Percentiles rank a stretch among this genome's conserved stretches.
These are phyloP conservation scores for Gossypium stocksii DNA, from an alignment of 345 rosid species.

Conservation along the genomic window DNA sequence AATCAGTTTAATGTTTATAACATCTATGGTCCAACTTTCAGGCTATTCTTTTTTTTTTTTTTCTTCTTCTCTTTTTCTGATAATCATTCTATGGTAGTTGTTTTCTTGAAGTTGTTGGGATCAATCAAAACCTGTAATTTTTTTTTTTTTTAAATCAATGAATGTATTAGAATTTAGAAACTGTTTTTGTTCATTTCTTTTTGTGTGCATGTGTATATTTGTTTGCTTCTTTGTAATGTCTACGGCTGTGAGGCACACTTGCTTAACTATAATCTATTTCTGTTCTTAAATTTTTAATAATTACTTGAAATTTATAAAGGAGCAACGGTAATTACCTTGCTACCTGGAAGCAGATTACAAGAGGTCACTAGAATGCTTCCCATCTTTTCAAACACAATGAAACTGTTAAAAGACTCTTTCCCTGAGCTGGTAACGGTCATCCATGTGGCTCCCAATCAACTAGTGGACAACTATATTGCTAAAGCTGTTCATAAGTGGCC, in stretches of 20 bases:
- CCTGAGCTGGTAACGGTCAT: constrained; percentile 49
- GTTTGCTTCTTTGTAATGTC: not conserved
- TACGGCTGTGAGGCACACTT: not conserved
- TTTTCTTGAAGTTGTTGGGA: not conserved
- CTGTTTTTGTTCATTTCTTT: not conserved
- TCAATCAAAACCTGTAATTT: not conserved
- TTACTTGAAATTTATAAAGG: constrained; percentile 31
- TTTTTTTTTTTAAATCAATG: not conserved
- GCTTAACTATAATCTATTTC: not conserved
- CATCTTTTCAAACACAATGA: constrained; percentile 52
- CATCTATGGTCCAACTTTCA: not conserved
- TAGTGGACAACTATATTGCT: constrained; percentile 51
- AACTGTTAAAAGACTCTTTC: constrained; percentile 45
- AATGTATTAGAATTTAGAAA: not conserved
- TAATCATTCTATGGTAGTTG: too few species aligned
- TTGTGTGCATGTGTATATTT: not conserved
- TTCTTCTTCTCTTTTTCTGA: not conserved
- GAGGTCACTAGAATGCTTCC: constrained; percentile 89
- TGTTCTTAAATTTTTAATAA: not conserved
- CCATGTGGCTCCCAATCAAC: constrained; percentile 73
- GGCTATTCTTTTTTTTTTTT: not conserved
- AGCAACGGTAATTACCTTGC: constrained; percentile 60
- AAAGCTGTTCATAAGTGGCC: constrained; percentile 56
- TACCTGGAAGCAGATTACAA: constrained; percentile 95
- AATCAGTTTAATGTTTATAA: not conserved